Conservation (phyloP, 2,329 filamentous ascomycete genomes). For the Fusarium oligoseptatum region DNA sequence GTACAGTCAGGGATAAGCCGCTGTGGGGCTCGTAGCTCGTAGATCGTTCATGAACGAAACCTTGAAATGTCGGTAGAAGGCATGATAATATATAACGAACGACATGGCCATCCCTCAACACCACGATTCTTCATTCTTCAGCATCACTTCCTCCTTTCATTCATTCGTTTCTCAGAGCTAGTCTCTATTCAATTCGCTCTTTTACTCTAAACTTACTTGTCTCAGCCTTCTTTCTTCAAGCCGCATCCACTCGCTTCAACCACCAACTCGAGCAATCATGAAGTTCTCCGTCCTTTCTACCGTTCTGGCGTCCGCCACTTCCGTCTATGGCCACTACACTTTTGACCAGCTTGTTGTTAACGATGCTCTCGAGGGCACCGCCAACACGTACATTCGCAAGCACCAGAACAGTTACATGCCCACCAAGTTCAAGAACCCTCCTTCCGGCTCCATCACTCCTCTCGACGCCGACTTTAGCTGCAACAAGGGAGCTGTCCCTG, state of each 20-base stretch:
- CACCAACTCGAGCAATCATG: not conserved
- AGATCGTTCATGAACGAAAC: too few species aligned
- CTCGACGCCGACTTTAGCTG: not conserved
- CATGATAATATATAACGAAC: not conserved
- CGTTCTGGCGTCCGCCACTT: not conserved
- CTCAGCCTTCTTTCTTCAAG: not conserved
- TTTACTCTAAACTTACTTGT: not conserved
- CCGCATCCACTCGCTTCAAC: not conserved
- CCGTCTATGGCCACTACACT: not conserved
- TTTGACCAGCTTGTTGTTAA: conserved; percentile 1
- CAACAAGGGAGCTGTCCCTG: not conserved
- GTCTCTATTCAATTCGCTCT: not conserved
- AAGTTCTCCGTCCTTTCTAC: not conserved
- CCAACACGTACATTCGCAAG: not conserved
- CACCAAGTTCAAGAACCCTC: not conserved
- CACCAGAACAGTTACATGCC: not conserved
- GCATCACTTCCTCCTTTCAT: not conserved
- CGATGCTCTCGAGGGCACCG: not conserved
- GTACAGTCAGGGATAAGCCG: too few species aligned
- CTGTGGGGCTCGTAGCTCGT: too few species aligned
- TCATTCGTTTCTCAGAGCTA: not conserved
- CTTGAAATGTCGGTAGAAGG: not conserved
- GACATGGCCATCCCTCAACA: not conserved
- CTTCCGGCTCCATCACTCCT: not conserved
- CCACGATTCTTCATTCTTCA: not conserved